Base-by-base conservation (phyloP, 805 yeast genomes). In the Soucietia sequanensis region DNA sequence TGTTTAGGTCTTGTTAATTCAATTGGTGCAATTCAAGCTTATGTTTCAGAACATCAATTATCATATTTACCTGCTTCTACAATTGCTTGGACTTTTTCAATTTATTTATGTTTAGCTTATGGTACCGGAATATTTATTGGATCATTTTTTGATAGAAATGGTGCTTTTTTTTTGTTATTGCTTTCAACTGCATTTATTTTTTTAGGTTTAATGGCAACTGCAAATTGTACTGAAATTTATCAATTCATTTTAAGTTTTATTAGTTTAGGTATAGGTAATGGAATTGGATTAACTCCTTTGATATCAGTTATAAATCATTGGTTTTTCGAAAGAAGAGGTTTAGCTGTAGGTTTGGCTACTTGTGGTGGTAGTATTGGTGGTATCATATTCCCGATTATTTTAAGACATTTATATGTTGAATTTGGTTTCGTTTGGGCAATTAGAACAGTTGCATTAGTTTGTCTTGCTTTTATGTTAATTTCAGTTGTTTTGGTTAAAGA, bases 311-410 rank as follows among this genome's bases (percentile, higher is more conserved):
- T 81, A 0, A 76, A 80, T 17, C 86, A 83, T 40, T 83, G 85
- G 81, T 83, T 82, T 52, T 58, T 65, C 24, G 60, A 58, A 25
- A 76, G 64, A 41, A 60, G 87, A 41, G 89, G 82, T 4, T 33
- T 41, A 20, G 38, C 80, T 5, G 62, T 78, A 23, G 85, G 87
- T 0, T 43, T 80, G 3, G 81, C 82, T 5, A 54, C 57, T 31
- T 44, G 53, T 22, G 88, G 87, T 3, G 85, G 85, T 1, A 76
- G 84, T 3, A 54, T 79, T 6, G 88, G 87, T 2, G 89, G 87
- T 3, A 64, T 80, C 9, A 49, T 79, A 4, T 75, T 77, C 50
- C 85, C 88, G 1, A 54, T 80, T 24, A 56, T 76, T 52, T 54
- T 80, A 39, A 59, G 72, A 38, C 50, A 63, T 9, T 50, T 77